phyloP scores from a whole-genome alignment of 495 filamentous ascomycete species.

The Podospora pseudopauciseta region DNA sequence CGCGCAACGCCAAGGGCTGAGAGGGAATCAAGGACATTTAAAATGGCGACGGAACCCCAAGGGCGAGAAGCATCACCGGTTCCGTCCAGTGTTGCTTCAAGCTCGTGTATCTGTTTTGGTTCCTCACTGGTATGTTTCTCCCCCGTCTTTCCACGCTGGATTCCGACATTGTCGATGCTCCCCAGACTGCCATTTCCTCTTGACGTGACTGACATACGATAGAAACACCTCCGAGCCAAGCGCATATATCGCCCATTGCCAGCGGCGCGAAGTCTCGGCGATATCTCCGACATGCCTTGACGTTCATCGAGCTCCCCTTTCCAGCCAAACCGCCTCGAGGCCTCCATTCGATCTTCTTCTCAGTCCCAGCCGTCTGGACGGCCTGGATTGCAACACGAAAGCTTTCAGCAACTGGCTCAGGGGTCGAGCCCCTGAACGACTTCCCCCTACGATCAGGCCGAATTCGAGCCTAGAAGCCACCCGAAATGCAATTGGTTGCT shows the following conservation, averaged over 20 bases:
- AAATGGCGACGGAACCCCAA: constrained; percentile 14
- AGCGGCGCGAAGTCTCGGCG: not conserved
- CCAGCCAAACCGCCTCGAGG: not conserved
- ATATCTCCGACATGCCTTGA: constrained; percentile 16
- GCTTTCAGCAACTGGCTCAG: not conserved
- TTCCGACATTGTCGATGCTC: not conserved
- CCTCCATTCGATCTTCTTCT: not conserved
- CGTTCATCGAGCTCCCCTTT: not conserved
- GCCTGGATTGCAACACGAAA: constrained; percentile 1
- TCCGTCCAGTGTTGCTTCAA: not conserved
- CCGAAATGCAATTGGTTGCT: constrained; percentile 20
- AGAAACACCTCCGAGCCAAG: not conserved
- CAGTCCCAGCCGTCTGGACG: constrained; percentile 6
- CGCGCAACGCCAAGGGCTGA: constrained; percentile 9
- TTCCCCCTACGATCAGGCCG: not conserved
- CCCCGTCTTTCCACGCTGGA: not conserved
- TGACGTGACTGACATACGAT: not conserved
- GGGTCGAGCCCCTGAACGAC: not conserved
- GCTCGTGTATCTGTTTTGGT: not conserved
- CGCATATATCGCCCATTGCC: not conserved
- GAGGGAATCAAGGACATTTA: constrained; percentile 8
- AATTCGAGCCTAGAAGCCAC: not conserved
- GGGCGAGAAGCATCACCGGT: not conserved
- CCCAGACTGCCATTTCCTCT: not conserved
- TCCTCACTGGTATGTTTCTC: not conserved